phyloP scores from a whole-genome alignment of 768 basidiomycete species.

The Saitozyma sp. region DNA sequence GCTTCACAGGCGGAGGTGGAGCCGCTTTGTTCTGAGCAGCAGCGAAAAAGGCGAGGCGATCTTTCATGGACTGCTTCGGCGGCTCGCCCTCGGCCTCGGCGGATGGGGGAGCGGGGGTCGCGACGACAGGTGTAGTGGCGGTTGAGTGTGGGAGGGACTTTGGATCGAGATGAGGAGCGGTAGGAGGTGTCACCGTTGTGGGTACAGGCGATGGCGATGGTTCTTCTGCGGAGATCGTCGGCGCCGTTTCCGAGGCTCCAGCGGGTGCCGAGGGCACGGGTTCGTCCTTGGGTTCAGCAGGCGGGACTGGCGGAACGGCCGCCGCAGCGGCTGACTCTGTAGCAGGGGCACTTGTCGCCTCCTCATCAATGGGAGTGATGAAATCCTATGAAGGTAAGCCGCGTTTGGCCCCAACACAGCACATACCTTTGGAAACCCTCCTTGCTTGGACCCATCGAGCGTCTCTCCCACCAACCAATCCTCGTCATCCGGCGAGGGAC shows the following conservation, averaged over 20 bases:
- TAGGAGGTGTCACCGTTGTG: slow-evolving; percentile 11
- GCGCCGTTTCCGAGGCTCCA: neutral
- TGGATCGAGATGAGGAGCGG: slow-evolving; percentile 14
- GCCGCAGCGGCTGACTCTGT: neutral
- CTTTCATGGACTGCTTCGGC: slow-evolving; percentile 43
- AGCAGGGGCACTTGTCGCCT: slow-evolving; percentile 4
- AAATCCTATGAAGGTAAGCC: slow-evolving; percentile 40
- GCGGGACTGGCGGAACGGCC: neutral
- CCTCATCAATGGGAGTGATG: slow-evolving; percentile 34
- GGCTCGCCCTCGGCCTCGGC: slow-evolving; percentile 13
- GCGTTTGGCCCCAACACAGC: neutral
- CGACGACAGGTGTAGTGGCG: slow-evolving; percentile 8
- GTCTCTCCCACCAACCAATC: slow-evolving; percentile 51
- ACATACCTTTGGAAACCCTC: slow-evolving; percentile 50
- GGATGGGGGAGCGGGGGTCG: slow-evolving; percentile 9
- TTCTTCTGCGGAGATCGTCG: slow-evolving; percentile 5
- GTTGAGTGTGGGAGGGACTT: slow-evolving; percentile 18
- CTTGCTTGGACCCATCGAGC: slow-evolving; percentile 43
- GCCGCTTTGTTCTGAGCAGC: slow-evolving; percentile 35
- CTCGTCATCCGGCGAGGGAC: slow-evolving; percentile 47
- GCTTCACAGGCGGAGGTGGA: slow-evolving; percentile 45
- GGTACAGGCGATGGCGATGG: slow-evolving; percentile 18
- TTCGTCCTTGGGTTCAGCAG: neutral
- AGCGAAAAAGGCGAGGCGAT: slow-evolving; percentile 49
- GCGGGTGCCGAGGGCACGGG: slow-evolving; percentile 2